Evolutionary conservation across 345 rosid species (phyloP), one percentile per base, ranked within the genome.

Genomic region (Eucalyptus polyanthemos): DNA sequence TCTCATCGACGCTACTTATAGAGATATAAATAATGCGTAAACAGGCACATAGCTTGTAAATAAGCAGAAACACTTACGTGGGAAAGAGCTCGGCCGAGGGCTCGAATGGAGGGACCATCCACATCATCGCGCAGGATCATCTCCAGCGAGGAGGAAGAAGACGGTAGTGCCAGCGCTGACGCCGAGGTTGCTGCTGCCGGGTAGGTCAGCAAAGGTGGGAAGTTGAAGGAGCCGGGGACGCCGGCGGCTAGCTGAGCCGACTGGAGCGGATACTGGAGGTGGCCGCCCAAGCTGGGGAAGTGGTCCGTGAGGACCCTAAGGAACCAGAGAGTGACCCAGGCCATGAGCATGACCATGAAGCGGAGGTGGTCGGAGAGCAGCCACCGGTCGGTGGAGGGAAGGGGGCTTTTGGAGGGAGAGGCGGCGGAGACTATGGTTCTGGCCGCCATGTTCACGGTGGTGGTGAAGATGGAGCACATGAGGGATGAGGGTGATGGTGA

Each of bases 301-400:
- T 90, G 90, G 91, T 95, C 96, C 96, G 93, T 91, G 86, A 94
- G 86, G 88, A 96, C 92, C 93, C 97, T 93, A 72, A 96, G 92
- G 60, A 92, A 88, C 97, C 97, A 94, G 42, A 95, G 94, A 17
- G 92, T 90, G 50, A 93, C 40, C 97, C 97, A 97, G 31, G 95
- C 92, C 93, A 93, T 92, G 60, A 97, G 91, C 96, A 94, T 94
- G 87, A 87, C 91, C 96, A 95, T 91, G 93, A 95, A 96, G 94
- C 95, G 93, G 86, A 96, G 89, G 86, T 97, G 97, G 83, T 97
- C 97, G 25, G 91, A 83, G 51, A 94, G 91, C 88, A 91, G 93
- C 99, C 96, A 96, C 88, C 91, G 93, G 85, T 92, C 91, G 19
- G 91, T 56, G 42, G 87, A 88, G 47, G 88, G 90, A 10, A 29